These are phyloP conservation scores for Paramarasmius palmivorus DNA, from an alignment of 1,284 basidiomycete species.

Conservation along the genomic window DNA sequence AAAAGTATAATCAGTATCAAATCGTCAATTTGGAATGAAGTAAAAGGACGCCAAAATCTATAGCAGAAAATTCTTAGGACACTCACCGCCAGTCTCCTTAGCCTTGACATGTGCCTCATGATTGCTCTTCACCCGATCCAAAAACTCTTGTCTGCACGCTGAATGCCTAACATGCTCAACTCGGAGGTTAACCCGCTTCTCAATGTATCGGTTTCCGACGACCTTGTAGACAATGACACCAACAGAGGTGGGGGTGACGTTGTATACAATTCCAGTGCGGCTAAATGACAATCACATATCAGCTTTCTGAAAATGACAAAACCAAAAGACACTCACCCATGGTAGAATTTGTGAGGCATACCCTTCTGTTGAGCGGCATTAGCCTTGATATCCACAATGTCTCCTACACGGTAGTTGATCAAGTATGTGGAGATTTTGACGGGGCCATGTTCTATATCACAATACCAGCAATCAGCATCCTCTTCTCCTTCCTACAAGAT, in stretches of 20 bases:
- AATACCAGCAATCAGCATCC: background rate
- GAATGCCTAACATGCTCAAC: constrained; percentile 98
- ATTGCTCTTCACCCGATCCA: constrained; percentile 95
- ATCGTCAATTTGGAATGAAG: too few relatives aligned
- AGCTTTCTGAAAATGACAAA: constrained; percentile 4
- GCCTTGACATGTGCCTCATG: constrained; percentile 83
- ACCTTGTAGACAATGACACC: constrained; percentile 99
- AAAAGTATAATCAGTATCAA: too few relatives aligned
- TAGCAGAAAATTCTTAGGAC: too few relatives aligned
- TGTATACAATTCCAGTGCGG: constrained; percentile 97
- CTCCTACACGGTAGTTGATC: constrained; percentile 91
- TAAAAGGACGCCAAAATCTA: too few relatives aligned
- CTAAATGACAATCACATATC: constrained; percentile 38
- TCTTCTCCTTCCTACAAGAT: background rate
- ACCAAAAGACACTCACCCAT: constrained; percentile 70
- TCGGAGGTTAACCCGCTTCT: constrained; percentile 99
- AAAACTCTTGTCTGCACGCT: constrained; percentile 98
- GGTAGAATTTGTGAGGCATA: constrained; percentile 99
- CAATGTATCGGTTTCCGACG: constrained; percentile 98
- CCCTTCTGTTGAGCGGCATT: constrained; percentile 99
- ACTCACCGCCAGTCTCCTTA: constrained; percentile 87
- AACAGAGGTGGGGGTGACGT: constrained; percentile 93
- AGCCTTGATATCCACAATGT: constrained; percentile 99
- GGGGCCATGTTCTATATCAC: constrained; percentile 80
- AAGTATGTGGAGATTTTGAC: constrained; percentile 94